Evolutionary conservation across 139 green algal genomes (phyloP).

Genomic region (Chlamydomonas sp.): DNA sequence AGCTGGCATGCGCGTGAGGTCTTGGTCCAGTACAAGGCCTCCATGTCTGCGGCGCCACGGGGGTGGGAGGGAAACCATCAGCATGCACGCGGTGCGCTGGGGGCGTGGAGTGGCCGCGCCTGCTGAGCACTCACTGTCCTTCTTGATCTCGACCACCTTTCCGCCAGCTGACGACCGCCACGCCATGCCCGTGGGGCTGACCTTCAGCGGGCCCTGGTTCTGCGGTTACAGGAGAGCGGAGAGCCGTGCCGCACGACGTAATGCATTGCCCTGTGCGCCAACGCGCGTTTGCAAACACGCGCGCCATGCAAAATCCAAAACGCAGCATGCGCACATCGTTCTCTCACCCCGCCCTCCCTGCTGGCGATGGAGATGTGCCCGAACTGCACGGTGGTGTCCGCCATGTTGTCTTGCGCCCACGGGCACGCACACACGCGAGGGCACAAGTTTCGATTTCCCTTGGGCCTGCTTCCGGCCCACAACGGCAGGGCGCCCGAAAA

Average conservation of each 20-base stretch:
- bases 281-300: background rate
- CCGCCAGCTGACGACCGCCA: conserved; percentile 45
- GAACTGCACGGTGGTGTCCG: conserved; percentile 17
- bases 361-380: conserved; percentile 22
- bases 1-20: conserved; percentile 50
- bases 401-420: no score
- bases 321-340: no score
- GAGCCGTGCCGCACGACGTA: no score
- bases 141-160: conserved; percentile 42
- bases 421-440: no score
- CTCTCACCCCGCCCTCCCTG: no score
- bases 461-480: no score
- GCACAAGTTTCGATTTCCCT: no score
- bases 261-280: background rate
- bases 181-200: conserved; percentile 31
- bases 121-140: conserved; percentile 25
- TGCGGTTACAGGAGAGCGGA: conserved; percentile 18
- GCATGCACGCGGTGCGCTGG: background rate
- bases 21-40: conserved; percentile 51
- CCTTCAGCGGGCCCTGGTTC: conserved; percentile 36
- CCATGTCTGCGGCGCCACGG: conserved; percentile 53
- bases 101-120: no score
- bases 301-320: conserved; percentile 22
- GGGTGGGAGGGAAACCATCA: background rate
- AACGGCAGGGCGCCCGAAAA: no score